Conservation (phyloP, 1,284 basidiomycete species). For the Ceratobasidium sp. region DNA sequence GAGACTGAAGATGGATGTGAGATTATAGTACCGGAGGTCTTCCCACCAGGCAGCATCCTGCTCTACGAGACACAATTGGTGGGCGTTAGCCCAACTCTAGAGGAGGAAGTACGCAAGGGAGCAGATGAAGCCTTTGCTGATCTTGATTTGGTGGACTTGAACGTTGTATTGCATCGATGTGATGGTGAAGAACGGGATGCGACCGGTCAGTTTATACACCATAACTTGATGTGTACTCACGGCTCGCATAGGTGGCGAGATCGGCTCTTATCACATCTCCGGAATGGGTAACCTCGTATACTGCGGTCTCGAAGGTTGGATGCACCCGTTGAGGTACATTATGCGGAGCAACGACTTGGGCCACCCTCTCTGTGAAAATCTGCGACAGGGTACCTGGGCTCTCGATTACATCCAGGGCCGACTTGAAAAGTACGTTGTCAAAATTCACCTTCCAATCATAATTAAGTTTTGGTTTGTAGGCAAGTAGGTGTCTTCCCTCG, state of each 20-base stretch:
- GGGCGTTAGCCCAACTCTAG: conserved; percentile 69
- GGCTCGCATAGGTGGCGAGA: conserved; percentile 54
- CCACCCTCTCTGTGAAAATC: conserved; percentile 84
- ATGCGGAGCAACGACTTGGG: conserved; percentile 91
- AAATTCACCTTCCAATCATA: too few species aligned
- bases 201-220: conserved; percentile 54
- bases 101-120: conserved; percentile 70
- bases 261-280: conserved; percentile 82
- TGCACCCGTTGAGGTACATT: conserved; percentile 82
- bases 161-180: conserved; percentile 80
- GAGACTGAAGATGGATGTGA: conserved; percentile 72
- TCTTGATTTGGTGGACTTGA: conserved; percentile 87
- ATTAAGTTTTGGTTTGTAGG: conserved; percentile 57
- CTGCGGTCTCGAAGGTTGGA: conserved; percentile 95
- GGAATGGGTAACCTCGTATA: conserved; percentile 77
- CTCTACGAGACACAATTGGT: conserved; percentile 85
- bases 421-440: conserved; percentile 67
- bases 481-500: conserved; percentile 72
- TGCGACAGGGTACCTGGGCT: conserved; percentile 88
- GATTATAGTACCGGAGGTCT: conserved; percentile 81
- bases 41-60: conserved; percentile 92
- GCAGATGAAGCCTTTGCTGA: conserved; percentile 74
- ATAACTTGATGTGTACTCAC: neutral
- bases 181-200: conserved; percentile 92
- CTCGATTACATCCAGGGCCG: conserved; percentile 82